Conservation (phyloP, 805 yeast genomes). For the Sporopachydermia quercuum region DNA sequence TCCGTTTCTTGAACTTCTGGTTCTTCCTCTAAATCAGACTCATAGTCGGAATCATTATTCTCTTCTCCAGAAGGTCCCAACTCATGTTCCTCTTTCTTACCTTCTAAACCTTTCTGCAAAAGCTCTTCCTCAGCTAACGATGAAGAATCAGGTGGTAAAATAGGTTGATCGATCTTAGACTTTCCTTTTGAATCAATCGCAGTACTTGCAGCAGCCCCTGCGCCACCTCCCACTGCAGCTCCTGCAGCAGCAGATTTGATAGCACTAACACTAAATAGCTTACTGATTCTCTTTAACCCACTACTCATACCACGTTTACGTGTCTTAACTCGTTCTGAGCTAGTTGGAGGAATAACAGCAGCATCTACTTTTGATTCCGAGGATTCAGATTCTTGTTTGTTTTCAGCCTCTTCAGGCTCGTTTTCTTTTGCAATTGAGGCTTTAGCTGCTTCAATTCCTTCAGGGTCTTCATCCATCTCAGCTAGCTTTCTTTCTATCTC, state of each 20-base stretch:
- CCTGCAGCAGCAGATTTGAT: not conserved
- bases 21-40: not conserved
- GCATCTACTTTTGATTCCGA: too few relatives aligned
- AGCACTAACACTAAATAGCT: not conserved
- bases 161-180: too few relatives aligned
- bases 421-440: too few relatives aligned
- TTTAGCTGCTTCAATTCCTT: not conserved
- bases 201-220: not conserved
- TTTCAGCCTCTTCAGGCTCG: too few relatives aligned
- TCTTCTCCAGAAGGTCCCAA: too few relatives aligned
- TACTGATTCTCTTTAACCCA: too few relatives aligned
- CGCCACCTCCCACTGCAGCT: not conserved
- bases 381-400: too few relatives aligned
- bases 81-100: too few relatives aligned
- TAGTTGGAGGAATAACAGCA: constrained; percentile 14
- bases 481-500: not conserved
- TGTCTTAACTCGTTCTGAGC: not conserved
- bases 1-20: too few relatives aligned
- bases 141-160: too few relatives aligned
- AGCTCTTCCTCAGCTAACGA: not conserved
- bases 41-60: not conserved
- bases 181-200: not conserved
- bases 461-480: not conserved
- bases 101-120: too few relatives aligned
- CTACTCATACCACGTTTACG: too few relatives aligned